A percentile compares a stretch with the other conserved stretches of the same genome.
These are phyloP conservation scores for Candida argentea DNA, from an alignment of 805 yeast genomes.

Conservation along the genomic window DNA sequence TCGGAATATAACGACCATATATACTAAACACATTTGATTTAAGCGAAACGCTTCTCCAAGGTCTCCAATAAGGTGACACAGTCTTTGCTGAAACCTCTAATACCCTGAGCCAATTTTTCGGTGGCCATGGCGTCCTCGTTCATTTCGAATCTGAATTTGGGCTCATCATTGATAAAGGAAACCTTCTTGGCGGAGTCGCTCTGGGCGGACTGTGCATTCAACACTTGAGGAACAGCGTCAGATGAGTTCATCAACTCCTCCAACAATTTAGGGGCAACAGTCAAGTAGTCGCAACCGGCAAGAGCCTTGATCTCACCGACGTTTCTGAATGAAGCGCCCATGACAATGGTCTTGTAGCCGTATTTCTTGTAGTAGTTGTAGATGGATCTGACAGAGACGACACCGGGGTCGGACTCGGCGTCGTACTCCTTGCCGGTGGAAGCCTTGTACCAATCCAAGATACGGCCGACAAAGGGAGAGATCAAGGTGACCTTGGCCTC, in stretches of 20 bases:
- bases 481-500: conserved; percentile 94
- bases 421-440: conserved; percentile 81
- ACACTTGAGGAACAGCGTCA: conserved; percentile 70
- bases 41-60: conserved; percentile 49
- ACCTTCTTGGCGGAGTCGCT: conserved; percentile 50
- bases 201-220: conserved; percentile 51
- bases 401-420: conserved; percentile 91
- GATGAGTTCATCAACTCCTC: conserved; percentile 76
- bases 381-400: conserved; percentile 73
- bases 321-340: conserved; percentile 99
- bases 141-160: conserved; percentile 79
- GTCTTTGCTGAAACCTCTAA: conserved; percentile 93
- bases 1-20: too few species aligned
- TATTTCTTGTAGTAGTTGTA: conserved; percentile 97
- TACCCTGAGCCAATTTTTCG: conserved; percentile 95
- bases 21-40: not conserved
- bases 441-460: conserved; percentile 97
- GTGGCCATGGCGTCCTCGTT: conserved; percentile 99
- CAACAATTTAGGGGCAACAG: conserved; percentile 87
- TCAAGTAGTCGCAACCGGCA: conserved; percentile 94
- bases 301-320: conserved; percentile 88
- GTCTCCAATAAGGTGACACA: conserved; percentile 65
- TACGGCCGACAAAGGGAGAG: conserved; percentile 99
- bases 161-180: conserved; percentile 74
- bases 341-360: conserved; percentile 94